Evolutionary conservation across 306 rosid genomes (phyloP).

Genomic region (Prunus campanulata): DNA sequence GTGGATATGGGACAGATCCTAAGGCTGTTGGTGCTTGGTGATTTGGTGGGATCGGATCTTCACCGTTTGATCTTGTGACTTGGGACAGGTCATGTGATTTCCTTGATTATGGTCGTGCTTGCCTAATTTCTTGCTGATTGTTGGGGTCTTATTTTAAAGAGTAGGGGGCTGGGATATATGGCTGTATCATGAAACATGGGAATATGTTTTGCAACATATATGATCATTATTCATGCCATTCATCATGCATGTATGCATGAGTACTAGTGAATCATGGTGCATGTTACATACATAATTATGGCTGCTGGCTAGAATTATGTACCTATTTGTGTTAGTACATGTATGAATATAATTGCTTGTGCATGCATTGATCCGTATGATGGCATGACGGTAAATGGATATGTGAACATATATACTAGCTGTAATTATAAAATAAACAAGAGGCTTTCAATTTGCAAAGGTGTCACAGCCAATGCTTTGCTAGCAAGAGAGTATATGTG

Average conservation of each 20-base stretch:
- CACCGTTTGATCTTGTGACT: constrained; percentile 52
- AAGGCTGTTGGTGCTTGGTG: constrained; percentile 32
- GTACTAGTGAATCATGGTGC: neutral
- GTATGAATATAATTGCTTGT: neutral
- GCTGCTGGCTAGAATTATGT: neutral
- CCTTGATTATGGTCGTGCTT: constrained; percentile 34
- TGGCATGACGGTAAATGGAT: neutral
- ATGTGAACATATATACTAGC: neutral
- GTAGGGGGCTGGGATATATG: neutral
- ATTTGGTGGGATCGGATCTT: constrained; percentile 35
- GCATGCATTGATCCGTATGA: neutral
- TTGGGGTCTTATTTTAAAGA: neutral
- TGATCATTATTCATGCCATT: neutral
- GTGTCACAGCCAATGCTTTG: neutral
- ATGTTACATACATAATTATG: too few relatives aligned
- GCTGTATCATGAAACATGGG: neutral
- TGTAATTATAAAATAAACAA: neutral
- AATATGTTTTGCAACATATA: neutral
- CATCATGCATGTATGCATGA: neutral
- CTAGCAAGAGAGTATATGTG: neutral
- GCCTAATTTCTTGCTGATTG: constrained; percentile 6
- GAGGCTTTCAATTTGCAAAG: neutral
- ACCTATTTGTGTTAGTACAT: neutral
- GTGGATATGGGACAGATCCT: constrained; percentile 56
- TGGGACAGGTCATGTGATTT: constrained; percentile 63